These are phyloP conservation scores for Typha latifolia DNA, from an alignment of 176 grass and related monocot genomes.

Conservation along the genomic window DNA sequence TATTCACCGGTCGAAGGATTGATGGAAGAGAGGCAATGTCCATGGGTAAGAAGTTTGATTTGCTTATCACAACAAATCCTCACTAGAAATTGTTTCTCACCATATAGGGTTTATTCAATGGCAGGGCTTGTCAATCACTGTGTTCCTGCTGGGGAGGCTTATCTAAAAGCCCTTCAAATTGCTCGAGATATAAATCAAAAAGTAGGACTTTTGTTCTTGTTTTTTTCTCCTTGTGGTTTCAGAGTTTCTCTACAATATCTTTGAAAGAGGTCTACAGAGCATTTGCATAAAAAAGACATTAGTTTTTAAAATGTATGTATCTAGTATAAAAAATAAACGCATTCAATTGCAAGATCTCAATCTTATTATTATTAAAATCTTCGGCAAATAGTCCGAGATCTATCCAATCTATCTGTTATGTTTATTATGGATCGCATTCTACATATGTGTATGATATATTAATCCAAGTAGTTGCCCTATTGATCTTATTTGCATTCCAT, in stretches of 20 bases:
- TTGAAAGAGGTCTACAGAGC: background rate
- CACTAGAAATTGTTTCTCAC: slow-evolving; percentile 1
- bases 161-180: slow-evolving; percentile 63
- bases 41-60: slow-evolving; percentile 27
- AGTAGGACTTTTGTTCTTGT: slow-evolving; percentile 23
- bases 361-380: too few species aligned
- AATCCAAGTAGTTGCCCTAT: background rate
- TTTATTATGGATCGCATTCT: background rate
- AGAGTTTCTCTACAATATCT: background rate
- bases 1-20: slow-evolving; percentile 78
- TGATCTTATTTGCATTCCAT: background rate
- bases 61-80: background rate
- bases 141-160: slow-evolving; percentile 62
- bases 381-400: too few species aligned
- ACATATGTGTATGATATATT: background rate
- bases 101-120: slow-evolving; percentile 1
- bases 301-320: too few species aligned
- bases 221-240: background rate
- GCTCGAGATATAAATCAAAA: slow-evolving; percentile 76
- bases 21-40: slow-evolving; percentile 63
- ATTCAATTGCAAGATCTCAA: too few species aligned
- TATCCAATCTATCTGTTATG: background rate
- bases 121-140: slow-evolving; percentile 78
- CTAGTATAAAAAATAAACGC: too few species aligned
- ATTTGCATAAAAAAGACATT: too few species aligned